Evolutionary conservation across 1,284 basidiomycete genomes (phyloP), one percentile per base, ranked within the genome.

Genomic region (Volvariella volvacea): DNA sequence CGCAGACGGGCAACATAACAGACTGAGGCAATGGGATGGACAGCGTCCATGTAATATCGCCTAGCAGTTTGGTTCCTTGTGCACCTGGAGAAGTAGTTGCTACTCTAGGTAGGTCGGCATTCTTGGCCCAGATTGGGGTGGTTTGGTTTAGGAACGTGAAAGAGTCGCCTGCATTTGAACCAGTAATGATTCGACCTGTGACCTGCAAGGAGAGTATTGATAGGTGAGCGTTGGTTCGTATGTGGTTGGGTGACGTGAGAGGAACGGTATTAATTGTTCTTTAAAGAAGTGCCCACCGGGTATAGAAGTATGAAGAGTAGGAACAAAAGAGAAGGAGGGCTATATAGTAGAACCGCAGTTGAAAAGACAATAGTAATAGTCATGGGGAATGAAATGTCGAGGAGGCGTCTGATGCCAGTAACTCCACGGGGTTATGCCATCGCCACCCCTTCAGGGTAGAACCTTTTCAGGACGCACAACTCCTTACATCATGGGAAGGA

Each of bases 151-250:
- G 56, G 52, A 74, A 74, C n/a, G 63, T 65, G 46, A 64, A 64
- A 4, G 58, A 62, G 45, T 71, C 70, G 32, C 59, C 61, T 31
- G 64, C 44, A 38, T 55, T 59, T 9, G 70, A 65, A 15, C 70
- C 70, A 46, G 70, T 72, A 46, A 73, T 66, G 42, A 73, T 63
- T 43, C 70, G 65, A 33, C 72, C 72, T 48, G 70, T 70, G 32
- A 73, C 58, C 70, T 73, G 41, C 8, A 12, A n/a, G 15, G 17
- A 31, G 14, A 41, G 25, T 28, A 28, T 28, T 6, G 25, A 28
- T 12, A 28, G 12, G 25, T 28, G 6, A 28, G 25, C 25, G 25
- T 28, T 6, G 25, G 25, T 12, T 28, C 25, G 12, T 28, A 12
- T 28, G 25, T 6, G 25, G 25, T 28, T 28, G 25, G 25, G 12